These are phyloP conservation scores for Chenopodium suecicum DNA, from an alignment of 148 eudicot genomes.

Conservation along the genomic window DNA sequence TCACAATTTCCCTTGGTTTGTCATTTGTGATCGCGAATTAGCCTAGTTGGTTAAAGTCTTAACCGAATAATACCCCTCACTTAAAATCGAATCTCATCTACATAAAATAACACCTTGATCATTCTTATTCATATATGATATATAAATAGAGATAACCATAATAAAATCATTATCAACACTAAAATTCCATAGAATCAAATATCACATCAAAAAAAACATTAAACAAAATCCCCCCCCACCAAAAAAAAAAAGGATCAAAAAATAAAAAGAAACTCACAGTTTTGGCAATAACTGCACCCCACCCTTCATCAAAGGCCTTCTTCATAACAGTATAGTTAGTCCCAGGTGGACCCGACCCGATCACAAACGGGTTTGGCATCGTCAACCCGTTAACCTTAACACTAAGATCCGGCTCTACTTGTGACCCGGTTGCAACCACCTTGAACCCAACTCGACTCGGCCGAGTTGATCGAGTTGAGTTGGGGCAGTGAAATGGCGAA, in stretches of 20 bases:
- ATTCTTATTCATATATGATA: no score
- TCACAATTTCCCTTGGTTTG: no score
- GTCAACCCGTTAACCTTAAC: conserved; percentile 88
- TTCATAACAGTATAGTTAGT: conserved; percentile 97
- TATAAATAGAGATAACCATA: no score
- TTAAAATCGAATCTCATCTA: no score
- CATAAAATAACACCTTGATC: no score
- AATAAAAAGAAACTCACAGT: conserved; percentile 48
- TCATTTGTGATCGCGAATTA: no score
- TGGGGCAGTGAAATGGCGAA: not conserved
- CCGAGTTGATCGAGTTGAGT: conserved; percentile 10
- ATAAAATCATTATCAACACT: no score
- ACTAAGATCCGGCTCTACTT: conserved; percentile 69
- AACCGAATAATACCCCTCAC: no score
- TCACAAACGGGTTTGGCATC: conserved; percentile 98
- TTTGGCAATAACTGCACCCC: conserved; percentile 99
- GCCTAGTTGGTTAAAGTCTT: no score
- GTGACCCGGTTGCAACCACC: conserved; percentile 37
- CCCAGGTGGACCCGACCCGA: conserved; percentile 99
- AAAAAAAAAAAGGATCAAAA: not conserved
- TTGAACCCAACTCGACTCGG: conserved; percentile 50
- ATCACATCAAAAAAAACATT: not conserved
- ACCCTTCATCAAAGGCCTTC: conserved; percentile 93
- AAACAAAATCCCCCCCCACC: not conserved
- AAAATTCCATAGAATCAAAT: no score